These are phyloP conservation scores for Candida montana DNA, from an alignment of 805 yeast genomes.

Conservation along the genomic window DNA sequence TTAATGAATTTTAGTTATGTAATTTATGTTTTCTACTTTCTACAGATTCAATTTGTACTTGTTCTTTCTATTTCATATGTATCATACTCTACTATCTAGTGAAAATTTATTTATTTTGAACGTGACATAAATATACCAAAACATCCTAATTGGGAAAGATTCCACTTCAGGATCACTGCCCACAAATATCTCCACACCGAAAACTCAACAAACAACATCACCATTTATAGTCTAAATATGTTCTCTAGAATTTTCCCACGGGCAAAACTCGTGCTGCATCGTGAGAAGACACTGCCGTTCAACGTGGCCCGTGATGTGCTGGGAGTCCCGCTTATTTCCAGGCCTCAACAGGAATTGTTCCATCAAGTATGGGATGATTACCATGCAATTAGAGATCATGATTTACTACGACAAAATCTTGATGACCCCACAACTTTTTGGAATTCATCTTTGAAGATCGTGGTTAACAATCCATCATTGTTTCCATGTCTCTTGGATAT, in stretches of 20 bases:
- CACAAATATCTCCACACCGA: too few relatives aligned
- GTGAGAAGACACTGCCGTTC: slow-evolving; percentile 15
- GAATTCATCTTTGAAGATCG: slow-evolving; percentile 13
- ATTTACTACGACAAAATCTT: slow-evolving; percentile 1
- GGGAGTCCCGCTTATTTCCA: slow-evolving; percentile 8
- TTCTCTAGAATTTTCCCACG: not conserved
- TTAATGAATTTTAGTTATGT: slow-evolving; percentile 2
- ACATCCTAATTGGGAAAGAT: too few relatives aligned
- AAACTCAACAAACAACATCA: not conserved
- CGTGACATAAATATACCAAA: too few relatives aligned
- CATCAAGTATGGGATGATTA: slow-evolving; percentile 15
- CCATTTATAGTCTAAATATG: too few relatives aligned
- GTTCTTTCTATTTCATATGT: too few relatives aligned
- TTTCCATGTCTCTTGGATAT: slow-evolving; percentile 10
- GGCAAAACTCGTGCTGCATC: not conserved
- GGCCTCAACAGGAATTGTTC: slow-evolving; percentile 5
- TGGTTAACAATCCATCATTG: slow-evolving; percentile 13
- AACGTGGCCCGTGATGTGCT: slow-evolving; percentile 19
- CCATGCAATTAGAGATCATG: slow-evolving; percentile 10
- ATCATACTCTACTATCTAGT: too few relatives aligned
- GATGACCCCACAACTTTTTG: slow-evolving; percentile 10
- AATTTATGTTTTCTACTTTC: not conserved
- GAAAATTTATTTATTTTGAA: too few relatives aligned
- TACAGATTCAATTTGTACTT: not conserved
- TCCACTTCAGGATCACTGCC: too few relatives aligned